Evolutionary conservation across 805 yeast species (phyloP), one percentile per base, ranked within the genome.

Genomic region (Spathaspora arborariae): DNA sequence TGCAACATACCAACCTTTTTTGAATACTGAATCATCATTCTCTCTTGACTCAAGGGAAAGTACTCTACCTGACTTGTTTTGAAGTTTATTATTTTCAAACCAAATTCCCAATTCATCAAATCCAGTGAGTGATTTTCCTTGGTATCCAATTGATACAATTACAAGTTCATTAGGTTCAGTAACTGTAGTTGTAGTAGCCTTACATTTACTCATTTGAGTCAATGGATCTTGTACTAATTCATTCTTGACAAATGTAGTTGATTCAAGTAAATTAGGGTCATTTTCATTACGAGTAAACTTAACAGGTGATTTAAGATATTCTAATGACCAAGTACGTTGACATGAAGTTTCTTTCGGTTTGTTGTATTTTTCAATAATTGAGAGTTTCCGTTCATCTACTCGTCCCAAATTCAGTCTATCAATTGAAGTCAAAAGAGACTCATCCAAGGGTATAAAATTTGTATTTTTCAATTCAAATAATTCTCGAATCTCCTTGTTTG

Each of bases 401-500:
- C 96, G 68, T 9, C 64, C 68, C 49, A 78, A 59, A 9, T 49
- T 53, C 24, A 63, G 56, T 2, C 51, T 51, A 27, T 60, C 59
- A 34, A 70, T 55, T 40, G 58, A 54, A 9, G 54, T 57, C 40
- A 73, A 51, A 4, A 58, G 16, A 4, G 63, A 54, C n/a, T 68
- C 66, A 0, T 71, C 70, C 9, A 71, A 49, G 6, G 73, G 73
- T 5, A 48, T 44, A 7, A 77, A 75, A 40, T 70, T 59, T 35
- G 68, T 67, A 24, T 70, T 55, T 4, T 67, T 65, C 46, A 89
- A 63, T 45, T 82, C 85, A 58, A 91, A 69, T 33, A 92, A 67
- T 59, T 94, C 98, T 59, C 97, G 76, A 20, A 92, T 75, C 63
- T 94, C 99, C 60, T 90, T 92, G 54, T 88, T 92, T 2, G 97